A percentile compares a stretch with the other conserved stretches of the same genome.
phyloP scores from a whole-genome alignment of 75 land plant genomes.

The Picea glauca region DNA sequence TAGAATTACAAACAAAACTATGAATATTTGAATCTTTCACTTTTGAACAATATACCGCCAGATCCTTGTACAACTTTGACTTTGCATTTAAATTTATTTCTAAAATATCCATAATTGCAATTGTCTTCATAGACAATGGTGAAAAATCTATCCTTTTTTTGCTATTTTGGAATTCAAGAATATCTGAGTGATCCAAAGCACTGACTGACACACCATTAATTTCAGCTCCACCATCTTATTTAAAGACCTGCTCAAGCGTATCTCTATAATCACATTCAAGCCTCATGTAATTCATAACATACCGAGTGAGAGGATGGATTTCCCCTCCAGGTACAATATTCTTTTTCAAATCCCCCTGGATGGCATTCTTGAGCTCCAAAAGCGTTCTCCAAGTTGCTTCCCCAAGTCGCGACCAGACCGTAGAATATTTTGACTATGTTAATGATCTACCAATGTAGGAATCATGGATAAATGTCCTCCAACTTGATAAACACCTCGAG shows the following conservation, averaged over 20 bases:
- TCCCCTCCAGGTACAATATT: too few species aligned
- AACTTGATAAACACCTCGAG: too few species aligned
- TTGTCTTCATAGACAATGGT: slow-evolving; percentile 54
- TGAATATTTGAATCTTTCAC: slow-evolving; percentile 56
- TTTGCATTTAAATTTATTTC: slow-evolving; percentile 67
- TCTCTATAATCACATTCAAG: slow-evolving; percentile 49
- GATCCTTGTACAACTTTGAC: slow-evolving; percentile 55
- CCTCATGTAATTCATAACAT: slow-evolving; percentile 72
- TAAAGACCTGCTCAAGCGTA: slow-evolving; percentile 33
- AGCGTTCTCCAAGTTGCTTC: too few species aligned
- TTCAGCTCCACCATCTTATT: background rate
- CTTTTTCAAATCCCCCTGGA: too few species aligned
- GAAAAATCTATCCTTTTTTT: too few species aligned
- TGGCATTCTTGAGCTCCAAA: too few species aligned
- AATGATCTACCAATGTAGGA: too few species aligned
- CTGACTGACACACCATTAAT: background rate
- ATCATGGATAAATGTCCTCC: too few species aligned
- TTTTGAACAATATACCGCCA: slow-evolving; percentile 66
- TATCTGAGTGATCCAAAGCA: background rate
- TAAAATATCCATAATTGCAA: slow-evolving; percentile 64
- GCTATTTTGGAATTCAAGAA: too few species aligned
- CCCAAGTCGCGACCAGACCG: too few species aligned
- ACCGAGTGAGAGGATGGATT: background rate
- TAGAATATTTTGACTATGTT: too few species aligned
- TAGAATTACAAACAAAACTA: background rate